Evolutionary conservation across 2,329 filamentous ascomycete genomes (phyloP).

Genomic region (Trichophyton schoenleinii): DNA sequence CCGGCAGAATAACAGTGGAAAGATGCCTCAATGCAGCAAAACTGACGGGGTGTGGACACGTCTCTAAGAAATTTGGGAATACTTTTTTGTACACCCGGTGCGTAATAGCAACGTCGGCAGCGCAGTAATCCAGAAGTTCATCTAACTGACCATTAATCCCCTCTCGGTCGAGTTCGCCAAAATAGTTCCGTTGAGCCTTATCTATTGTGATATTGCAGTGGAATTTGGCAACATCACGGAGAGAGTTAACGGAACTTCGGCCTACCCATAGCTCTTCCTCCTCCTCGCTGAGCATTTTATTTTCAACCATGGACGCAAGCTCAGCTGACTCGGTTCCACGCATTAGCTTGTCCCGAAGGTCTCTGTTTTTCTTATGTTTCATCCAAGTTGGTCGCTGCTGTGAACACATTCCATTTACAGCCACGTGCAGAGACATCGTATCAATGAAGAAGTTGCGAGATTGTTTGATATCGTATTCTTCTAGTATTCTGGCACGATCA

Average conservation of each 20-base stretch:
- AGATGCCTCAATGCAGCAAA: conserved; percentile 88
- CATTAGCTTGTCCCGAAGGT: conserved; percentile 67
- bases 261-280: conserved; percentile 95
- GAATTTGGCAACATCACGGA: conserved; percentile 91
- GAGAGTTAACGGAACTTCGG: conserved; percentile 84
- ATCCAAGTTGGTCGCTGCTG: conserved; percentile 93
- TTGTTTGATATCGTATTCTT: conserved; percentile 79
- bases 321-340: conserved; percentile 59
- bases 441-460: conserved; percentile 80
- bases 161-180: conserved; percentile 64
- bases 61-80: conserved; percentile 75
- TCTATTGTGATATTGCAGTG: conserved; percentile 86
- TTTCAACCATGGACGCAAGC: conserved; percentile 57
- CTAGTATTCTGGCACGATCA: conserved; percentile 72
- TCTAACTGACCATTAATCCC: conserved; percentile 62
- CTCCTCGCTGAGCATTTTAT: conserved; percentile 56
- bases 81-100: conserved; percentile 91
- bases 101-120: conserved; percentile 83
- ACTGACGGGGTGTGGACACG: conserved; percentile 92
- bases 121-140: conserved; percentile 82
- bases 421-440: conserved; percentile 96
- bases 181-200: conserved; percentile 74
- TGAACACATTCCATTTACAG: conserved; percentile 98
- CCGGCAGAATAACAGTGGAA: conserved; percentile 83
- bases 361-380: conserved; percentile 83